Percentiles rank a stretch among this genome's conserved stretches.
These are phyloP conservation scores for Cytospora leucostoma DNA, from an alignment of 2,329 filamentous ascomycete genomes.

Conservation along the genomic window DNA sequence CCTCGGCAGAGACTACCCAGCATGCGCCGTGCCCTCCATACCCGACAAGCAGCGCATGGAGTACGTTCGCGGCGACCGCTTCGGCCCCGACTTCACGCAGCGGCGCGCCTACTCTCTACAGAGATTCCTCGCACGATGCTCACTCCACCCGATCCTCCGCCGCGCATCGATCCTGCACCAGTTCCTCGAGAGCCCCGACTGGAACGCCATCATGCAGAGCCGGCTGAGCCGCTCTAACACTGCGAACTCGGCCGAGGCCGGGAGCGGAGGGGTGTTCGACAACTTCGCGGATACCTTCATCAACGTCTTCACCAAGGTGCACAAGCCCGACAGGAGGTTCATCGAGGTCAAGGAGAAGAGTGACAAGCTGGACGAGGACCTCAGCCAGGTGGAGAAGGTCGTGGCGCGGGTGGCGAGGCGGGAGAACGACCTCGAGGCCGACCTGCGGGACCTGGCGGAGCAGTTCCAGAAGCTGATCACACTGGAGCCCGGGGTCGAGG, in stretches of 20 bases:
- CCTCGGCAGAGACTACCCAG: slow-evolving; percentile 82
- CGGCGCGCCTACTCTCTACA: slow-evolving; percentile 87
- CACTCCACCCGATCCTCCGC: slow-evolving; percentile 85
- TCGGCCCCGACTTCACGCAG: slow-evolving; percentile 87
- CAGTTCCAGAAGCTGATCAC: slow-evolving; percentile 93
- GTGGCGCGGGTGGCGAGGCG: slow-evolving; percentile 85
- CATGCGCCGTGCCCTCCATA: slow-evolving; percentile 88
- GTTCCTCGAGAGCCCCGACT: slow-evolving; percentile 91
- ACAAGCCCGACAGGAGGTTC: slow-evolving; percentile 93
- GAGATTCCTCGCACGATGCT: slow-evolving; percentile 83
- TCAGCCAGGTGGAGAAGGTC: slow-evolving; percentile 93
- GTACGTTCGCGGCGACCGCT: slow-evolving; percentile 94
- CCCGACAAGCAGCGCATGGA: slow-evolving; percentile 99
- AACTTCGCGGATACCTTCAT: slow-evolving; percentile 95
- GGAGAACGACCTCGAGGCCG: slow-evolving; percentile 82
- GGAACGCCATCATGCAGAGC: slow-evolving; percentile 93
- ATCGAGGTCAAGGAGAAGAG: slow-evolving; percentile 90
- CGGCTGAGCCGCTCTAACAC: slow-evolving; percentile 66
- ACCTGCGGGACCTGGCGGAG: slow-evolving; percentile 85
- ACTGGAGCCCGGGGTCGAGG: slow-evolving; percentile 84
- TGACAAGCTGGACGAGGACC: slow-evolving; percentile 91
- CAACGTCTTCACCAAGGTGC: slow-evolving; percentile 94
- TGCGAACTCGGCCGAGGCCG: slow-evolving; percentile 38
- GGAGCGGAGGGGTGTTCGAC: slow-evolving; percentile 78
- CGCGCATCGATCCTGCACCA: slow-evolving; percentile 79